Percentiles rank a stretch among this genome's conserved stretches.
These are phyloP conservation scores for Leccinum truebloodii DNA, from an alignment of 768 basidiomycete species.

Conservation along the genomic window DNA sequence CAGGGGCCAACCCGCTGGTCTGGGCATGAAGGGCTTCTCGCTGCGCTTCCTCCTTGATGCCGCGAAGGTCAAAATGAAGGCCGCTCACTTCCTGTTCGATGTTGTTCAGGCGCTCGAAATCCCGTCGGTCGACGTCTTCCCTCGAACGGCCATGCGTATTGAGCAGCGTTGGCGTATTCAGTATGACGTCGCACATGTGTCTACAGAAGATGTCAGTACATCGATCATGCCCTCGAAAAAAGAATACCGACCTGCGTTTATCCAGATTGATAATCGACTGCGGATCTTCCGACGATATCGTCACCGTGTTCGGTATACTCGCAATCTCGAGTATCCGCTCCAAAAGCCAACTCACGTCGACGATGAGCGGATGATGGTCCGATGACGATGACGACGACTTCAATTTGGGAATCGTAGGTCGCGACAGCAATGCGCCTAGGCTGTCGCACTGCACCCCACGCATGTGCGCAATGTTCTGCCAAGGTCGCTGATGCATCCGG, in stretches of 20 bases:
- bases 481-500: slow-evolving; percentile 73
- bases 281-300: slow-evolving; percentile 52
- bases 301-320: slow-evolving; percentile 68
- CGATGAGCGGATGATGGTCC: slow-evolving; percentile 51
- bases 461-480: slow-evolving; percentile 68
- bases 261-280: slow-evolving; percentile 75
- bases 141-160: slow-evolving; percentile 45
- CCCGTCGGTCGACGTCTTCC: slow-evolving; percentile 60
- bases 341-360: slow-evolving; percentile 82
- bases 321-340: slow-evolving; percentile 82
- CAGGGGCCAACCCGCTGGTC: slow-evolving; percentile 44
- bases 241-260: slow-evolving; percentile 66
- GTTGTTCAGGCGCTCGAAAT: slow-evolving; percentile 73
- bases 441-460: slow-evolving; percentile 67
- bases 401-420: slow-evolving; percentile 44
- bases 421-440: slow-evolving; percentile 54
- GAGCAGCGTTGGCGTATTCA: slow-evolving; percentile 49
- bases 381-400: slow-evolving; percentile 33
- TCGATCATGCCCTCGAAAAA: neutral
- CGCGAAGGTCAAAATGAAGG: slow-evolving; percentile 68
- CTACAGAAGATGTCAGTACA: slow-evolving; percentile 39
- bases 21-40: slow-evolving; percentile 57
- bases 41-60: slow-evolving; percentile 74
- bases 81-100: slow-evolving; percentile 68
- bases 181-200: slow-evolving; percentile 65